Conservation (phyloP, 1,284 basidiomycete species). For the Ceratobasidium theobromae region DNA sequence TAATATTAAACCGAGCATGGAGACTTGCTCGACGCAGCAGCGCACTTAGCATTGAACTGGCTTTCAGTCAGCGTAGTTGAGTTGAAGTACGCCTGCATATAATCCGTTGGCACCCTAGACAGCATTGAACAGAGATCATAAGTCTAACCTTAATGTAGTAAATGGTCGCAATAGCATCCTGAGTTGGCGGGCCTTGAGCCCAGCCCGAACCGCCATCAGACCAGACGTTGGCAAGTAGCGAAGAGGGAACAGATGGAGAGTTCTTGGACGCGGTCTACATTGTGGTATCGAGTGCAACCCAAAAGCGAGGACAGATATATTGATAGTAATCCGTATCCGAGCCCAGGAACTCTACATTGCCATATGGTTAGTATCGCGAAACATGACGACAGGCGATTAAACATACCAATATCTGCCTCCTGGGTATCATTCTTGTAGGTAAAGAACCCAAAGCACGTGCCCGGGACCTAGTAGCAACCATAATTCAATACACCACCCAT, state of each 20-base stretch:
- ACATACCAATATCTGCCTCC: constrained; percentile 33
- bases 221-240: constrained; percentile 22
- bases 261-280: constrained; percentile 35
- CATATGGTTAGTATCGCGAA: not conserved
- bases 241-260: constrained; percentile 30
- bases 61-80: constrained; percentile 32
- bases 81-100: constrained; percentile 36
- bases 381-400: not conserved
- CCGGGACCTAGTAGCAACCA: constrained; percentile 28
- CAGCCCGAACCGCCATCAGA: constrained; percentile 22
- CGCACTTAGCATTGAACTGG: constrained; percentile 34
- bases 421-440: constrained; percentile 28
- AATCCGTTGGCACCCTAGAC: not conserved
- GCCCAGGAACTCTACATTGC: constrained; percentile 35
- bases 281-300: not conserved
- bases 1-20: constrained; percentile 35
- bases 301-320: not conserved
- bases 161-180: constrained; percentile 36
- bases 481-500: not conserved
- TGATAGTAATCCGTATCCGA: constrained; percentile 36
- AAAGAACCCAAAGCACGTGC: constrained; percentile 35
- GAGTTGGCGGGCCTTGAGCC: constrained; percentile 35
- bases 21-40: constrained; percentile 32
- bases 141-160: constrained; percentile 35
- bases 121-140: not conserved